Evolutionary conservation across 2,329 filamentous ascomycete genomes (phyloP).

Genomic region (Fusarium floridanum): DNA sequence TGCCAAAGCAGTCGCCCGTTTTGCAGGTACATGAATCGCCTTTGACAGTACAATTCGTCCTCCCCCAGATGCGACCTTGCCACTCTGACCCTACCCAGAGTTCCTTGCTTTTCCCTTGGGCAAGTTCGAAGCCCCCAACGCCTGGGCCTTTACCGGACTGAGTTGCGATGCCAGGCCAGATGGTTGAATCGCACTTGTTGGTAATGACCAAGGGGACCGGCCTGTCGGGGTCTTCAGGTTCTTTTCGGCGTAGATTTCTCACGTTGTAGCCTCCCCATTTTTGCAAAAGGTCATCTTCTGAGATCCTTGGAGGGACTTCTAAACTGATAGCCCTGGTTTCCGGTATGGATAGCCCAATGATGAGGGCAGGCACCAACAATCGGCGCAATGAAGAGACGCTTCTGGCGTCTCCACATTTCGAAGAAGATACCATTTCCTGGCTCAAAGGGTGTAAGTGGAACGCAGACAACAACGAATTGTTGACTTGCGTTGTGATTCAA

Average conservation of each 20-base stretch:
- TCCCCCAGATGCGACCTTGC: constrained; percentile 86
- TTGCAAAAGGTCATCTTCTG: constrained; percentile 47
- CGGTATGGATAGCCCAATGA: constrained; percentile 38
- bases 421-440: constrained; percentile 34
- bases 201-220: constrained; percentile 73
- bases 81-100: constrained; percentile 79
- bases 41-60: constrained; percentile 86
- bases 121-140: constrained; percentile 76
- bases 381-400: constrained; percentile 39
- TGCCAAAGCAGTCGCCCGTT: constrained; percentile 82
- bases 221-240: constrained; percentile 44
- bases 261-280: constrained; percentile 39
- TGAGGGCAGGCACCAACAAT: constrained; percentile 37
- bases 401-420: constrained; percentile 20
- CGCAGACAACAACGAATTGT: background rate
- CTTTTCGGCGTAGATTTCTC: constrained; percentile 35
- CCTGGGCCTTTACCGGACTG: constrained; percentile 78
- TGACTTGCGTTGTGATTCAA: constrained; percentile 2
- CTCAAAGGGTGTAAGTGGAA: background rate
- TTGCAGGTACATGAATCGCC: constrained; percentile 75
- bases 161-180: constrained; percentile 83
- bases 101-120: constrained; percentile 67
- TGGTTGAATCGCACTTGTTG: constrained; percentile 77
- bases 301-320: constrained; percentile 33
- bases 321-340: constrained; percentile 27